phyloP scores from a whole-genome alignment of 2,329 filamentous ascomycete genomes.

The Trichoderma sp. region DNA sequence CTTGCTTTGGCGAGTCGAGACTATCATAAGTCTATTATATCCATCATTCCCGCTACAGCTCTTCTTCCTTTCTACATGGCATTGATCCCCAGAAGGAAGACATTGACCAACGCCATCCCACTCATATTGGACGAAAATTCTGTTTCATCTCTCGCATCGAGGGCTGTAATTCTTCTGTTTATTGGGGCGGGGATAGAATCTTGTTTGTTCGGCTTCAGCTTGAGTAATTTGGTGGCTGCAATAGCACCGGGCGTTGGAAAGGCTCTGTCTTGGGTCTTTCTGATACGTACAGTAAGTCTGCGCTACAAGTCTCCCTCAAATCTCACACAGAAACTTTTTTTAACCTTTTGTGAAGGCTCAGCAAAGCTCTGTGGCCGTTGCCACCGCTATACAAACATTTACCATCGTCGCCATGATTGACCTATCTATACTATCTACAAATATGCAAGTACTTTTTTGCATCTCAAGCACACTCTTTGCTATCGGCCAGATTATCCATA shows the following conservation, averaged over 20 bases:
- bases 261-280: slow-evolving; percentile 43
- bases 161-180: slow-evolving; percentile 22
- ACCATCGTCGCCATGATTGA: slow-evolving; percentile 39
- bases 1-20: slow-evolving; percentile 39
- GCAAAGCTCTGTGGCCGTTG: slow-evolving; percentile 41
- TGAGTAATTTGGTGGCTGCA: slow-evolving; percentile 27
- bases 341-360: slow-evolving; percentile 34
- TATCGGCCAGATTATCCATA: slow-evolving; percentile 39
- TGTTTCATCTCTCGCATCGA: slow-evolving; percentile 35
- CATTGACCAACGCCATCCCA: not conserved
- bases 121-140: slow-evolving; percentile 36
- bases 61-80: slow-evolving; percentile 39
- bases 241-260: slow-evolving; percentile 39
- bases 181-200: slow-evolving; percentile 32
- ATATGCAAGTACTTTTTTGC: slow-evolving; percentile 35
- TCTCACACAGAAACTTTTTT: not conserved
- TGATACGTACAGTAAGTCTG: slow-evolving; percentile 39
- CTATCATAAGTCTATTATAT: slow-evolving; percentile 33
- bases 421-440: slow-evolving; percentile 37
- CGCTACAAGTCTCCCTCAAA: accelerated
- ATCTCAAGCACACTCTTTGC: slow-evolving; percentile 38
- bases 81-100: slow-evolving; percentile 27
- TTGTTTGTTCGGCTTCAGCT: slow-evolving; percentile 27
- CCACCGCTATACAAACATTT: slow-evolving; percentile 40
- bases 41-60: slow-evolving; percentile 37